These are phyloP conservation scores for Bolboschoenoplectus hybrid DNA, from an alignment of 202 grass and related monocot genomes.

Conservation along the genomic window DNA sequence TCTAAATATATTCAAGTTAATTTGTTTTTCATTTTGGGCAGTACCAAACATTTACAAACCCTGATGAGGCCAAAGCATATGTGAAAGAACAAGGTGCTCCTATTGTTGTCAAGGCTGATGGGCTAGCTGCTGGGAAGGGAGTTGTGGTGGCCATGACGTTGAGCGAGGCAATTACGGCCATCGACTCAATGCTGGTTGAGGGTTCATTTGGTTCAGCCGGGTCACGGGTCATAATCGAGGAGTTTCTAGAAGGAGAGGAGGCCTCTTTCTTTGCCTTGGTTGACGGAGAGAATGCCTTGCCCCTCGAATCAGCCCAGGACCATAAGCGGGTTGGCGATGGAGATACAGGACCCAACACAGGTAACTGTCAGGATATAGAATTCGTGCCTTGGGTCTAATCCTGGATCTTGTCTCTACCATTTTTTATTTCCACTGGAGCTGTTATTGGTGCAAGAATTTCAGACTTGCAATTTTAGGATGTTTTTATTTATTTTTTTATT, in stretches of 20 bases:
- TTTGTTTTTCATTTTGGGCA: constrained; percentile 39
- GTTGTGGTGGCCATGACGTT: constrained; percentile 77
- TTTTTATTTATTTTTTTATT: background rate
- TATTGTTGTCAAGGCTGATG: constrained; percentile 90
- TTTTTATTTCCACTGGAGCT: background rate
- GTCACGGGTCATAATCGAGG: constrained; percentile 71
- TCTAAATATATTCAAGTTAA: background rate
- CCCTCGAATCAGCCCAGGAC: constrained; percentile 90
- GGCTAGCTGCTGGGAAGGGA: constrained; percentile 84
- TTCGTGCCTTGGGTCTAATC: constrained; percentile 14
- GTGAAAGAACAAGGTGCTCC: constrained; percentile 67
- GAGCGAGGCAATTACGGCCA: constrained; percentile 64
- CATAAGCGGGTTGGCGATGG: constrained; percentile 93
- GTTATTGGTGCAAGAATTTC: constrained; percentile 4
- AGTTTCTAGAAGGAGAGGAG: constrained; percentile 90
- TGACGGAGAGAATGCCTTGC: constrained; percentile 77
- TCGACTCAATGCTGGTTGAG: constrained; percentile 77
- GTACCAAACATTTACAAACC: constrained; percentile 72
- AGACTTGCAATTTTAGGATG: background rate
- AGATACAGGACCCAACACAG: constrained; percentile 83
- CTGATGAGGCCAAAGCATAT: constrained; percentile 70
- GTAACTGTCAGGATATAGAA: constrained; percentile 1
- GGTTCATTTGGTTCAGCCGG: constrained; percentile 82
- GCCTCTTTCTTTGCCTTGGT: constrained; percentile 96
- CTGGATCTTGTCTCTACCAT: background rate